Percentiles rank a stretch among this genome's conserved stretches.
Conservation (phyloP, 192 early-diverging fungal genomes). For the Coemansia sp. region DNA sequence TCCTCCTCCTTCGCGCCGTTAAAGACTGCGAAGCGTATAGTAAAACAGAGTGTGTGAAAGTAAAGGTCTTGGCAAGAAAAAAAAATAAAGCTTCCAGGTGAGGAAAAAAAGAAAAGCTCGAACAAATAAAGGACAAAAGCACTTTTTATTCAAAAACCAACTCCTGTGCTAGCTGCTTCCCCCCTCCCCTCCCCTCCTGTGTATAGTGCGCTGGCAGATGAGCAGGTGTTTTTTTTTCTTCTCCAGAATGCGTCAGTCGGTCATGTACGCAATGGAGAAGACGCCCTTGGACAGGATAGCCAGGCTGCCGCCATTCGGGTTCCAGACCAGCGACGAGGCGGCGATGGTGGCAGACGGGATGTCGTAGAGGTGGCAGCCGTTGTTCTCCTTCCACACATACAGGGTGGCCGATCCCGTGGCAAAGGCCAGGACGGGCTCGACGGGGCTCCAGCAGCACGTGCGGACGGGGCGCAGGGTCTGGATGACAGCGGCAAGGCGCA, state of each 20-base stretch:
- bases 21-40: too few relatives aligned
- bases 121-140: too few relatives aligned
- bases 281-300: conserved; percentile 39
- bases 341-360: conserved; percentile 20
- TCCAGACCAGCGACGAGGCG: conserved; percentile 27
- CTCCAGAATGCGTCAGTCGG: conserved; percentile 6
- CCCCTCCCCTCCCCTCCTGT: too few relatives aligned
- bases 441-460: conserved; percentile 40
- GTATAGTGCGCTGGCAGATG: too few relatives aligned
- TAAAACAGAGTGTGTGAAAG: background rate
- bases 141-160: too few relatives aligned
- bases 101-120: background rate
- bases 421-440: conserved; percentile 32
- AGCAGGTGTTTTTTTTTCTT: background rate
- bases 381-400: conserved; percentile 44
- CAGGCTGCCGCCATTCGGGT: conserved; percentile 38
- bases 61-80: conserved; percentile 3
- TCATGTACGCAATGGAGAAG: conserved; percentile 34
- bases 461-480: conserved; percentile 39
- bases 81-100: background rate
- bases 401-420: conserved; percentile 29
- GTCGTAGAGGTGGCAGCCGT: conserved; percentile 37
- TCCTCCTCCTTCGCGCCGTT: too few relatives aligned
- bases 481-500: conserved; percentile 31
- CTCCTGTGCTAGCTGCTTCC: too few relatives aligned